Base-by-base conservation (phyloP, 176 grass and related monocot species). In the Poa annua region DNA sequence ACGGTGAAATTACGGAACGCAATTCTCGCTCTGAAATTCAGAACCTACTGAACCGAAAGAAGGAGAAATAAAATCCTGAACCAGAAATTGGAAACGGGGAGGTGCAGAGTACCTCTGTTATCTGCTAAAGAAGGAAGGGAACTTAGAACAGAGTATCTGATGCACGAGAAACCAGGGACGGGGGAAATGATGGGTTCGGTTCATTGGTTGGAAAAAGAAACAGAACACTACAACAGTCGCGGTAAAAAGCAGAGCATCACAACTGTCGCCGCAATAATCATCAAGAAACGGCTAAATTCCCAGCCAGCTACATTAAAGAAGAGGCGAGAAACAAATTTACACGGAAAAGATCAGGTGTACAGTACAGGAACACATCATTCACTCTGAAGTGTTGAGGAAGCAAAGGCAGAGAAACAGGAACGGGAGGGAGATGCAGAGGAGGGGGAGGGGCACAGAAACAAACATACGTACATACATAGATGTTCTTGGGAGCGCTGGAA, bases 311-410 rank as follows among this genome's bases (percentile, higher is more conserved):
- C 78, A 78, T 45, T 50, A 73, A 53, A 88, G 21, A 77, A 9
- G 72, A 34, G 35, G 24, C 63, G 5, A 26, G 29, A 81, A 14
- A 60, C 15, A 22, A 5, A 35, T 59, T 59, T 8, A 0, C 1
- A 17, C 14, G 25, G 38, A 2, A 16, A 74, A 50, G 73, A 78
- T 11, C 22, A 67, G n/a, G 66, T 19, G 60, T n/a, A 74, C 64
- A 67, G 65, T 16, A 74, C 34, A 67, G 65, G 60, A 48, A 86
- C 74, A 60, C 74, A 91, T 85, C 71, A 87, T 87, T 84, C 81
- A 87, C 84, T 84, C 81, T 77, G 76, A 87, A 88, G 88, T 86
- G 88, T 34, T 56, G 25, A 78, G 32, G 88, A 83, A 79, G 84
- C 80, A 79, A 90, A 90, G 80, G 66, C 56, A 71, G 55, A 21